Conservation (phyloP, 208 protist species). For the Acanthamoeba castellanii region DNA sequence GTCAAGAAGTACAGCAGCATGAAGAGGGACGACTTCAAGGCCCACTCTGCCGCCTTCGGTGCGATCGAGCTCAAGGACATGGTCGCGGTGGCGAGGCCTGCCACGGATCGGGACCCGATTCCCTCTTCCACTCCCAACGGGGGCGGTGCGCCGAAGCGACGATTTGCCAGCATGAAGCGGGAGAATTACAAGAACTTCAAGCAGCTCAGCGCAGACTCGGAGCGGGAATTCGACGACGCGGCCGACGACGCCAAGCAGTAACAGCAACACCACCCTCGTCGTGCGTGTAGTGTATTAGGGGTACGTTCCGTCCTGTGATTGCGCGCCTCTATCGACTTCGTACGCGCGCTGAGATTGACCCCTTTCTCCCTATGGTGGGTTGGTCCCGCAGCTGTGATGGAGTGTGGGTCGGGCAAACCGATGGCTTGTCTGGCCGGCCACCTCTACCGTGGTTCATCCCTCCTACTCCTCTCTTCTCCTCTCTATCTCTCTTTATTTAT, state of each 20-base stretch:
- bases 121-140: neutral
- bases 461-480: neutral
- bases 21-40: constrained; percentile 32
- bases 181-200: constrained; percentile 13
- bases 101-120: neutral
- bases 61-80: constrained; percentile 45
- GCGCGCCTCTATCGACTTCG: neutral
- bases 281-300: too few relatives aligned
- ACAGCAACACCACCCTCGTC: neutral
- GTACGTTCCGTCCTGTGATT: too few relatives aligned
- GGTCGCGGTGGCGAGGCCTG: neutral
- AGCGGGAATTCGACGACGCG: neutral
- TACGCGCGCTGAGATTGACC: neutral
- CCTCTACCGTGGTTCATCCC: too few relatives aligned
- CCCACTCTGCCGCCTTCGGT: constrained; percentile 4
- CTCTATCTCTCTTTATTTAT: neutral
- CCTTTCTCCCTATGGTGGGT: too few relatives aligned
- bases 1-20: constrained; percentile 9
- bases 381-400: too few relatives aligned
- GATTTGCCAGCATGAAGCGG: constrained; percentile 36
- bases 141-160: neutral
- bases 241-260: neutral
- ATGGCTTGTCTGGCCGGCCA: too few relatives aligned
- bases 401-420: too few relatives aligned
- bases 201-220: neutral